Evolutionary conservation across 2,329 filamentous ascomycete species (phyloP).

Genomic region (Fusarium sp.): DNA sequence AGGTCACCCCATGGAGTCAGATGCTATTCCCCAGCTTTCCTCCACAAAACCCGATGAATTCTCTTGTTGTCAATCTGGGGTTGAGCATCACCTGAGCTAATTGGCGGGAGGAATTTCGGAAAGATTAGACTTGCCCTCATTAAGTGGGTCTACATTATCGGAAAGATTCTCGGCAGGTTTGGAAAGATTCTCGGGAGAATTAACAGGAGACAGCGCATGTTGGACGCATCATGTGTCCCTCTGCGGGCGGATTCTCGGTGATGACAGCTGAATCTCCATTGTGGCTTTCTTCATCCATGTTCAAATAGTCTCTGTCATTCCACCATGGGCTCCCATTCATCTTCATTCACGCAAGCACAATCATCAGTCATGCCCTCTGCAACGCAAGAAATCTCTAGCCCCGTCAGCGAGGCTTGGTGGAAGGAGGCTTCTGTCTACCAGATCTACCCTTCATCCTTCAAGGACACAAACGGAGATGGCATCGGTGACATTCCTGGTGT

Average conservation of each 20-base stretch:
- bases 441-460: constrained; percentile 68
- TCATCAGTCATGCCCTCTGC: constrained; percentile 1
- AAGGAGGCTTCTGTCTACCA: constrained; percentile 59
- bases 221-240: constrained; percentile 2
- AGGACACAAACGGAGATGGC: constrained; percentile 68
- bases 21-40: constrained; percentile 15
- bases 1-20: constrained; percentile 28
- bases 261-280: too few relatives aligned
- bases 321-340: background rate
- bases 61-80: constrained; percentile 2
- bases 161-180: constrained; percentile 18
- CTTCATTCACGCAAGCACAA: background rate
- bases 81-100: background rate
- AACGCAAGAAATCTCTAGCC: background rate
- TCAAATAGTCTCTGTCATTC: background rate
- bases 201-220: background rate
- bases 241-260: background rate
- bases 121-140: background rate
- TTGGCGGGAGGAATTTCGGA: constrained; percentile 1
- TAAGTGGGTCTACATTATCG: background rate
- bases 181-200: constrained; percentile 1
- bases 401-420: constrained; percentile 58
- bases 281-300: background rate
- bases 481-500: constrained; percentile 72
- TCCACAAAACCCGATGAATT: constrained; percentile 17